Base-by-base conservation (phyloP, 192 early-diverging fungal species). In the Backusella parvicylindrica region DNA sequence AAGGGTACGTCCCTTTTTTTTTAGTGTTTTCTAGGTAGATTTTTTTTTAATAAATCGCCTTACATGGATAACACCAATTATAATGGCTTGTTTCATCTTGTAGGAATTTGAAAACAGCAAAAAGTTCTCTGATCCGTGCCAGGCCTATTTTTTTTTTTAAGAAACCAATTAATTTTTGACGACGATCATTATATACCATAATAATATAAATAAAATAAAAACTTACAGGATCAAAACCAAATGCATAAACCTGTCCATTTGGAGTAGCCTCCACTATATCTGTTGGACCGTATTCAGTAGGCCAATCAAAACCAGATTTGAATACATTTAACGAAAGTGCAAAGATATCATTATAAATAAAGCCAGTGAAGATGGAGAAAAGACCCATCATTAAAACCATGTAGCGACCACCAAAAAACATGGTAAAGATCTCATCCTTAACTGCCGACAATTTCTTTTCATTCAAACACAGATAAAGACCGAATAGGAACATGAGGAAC, bases 11-110 rank as follows among this genome's bases (percentile, higher is more conserved):
- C 0, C 28, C 26, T 15, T 38, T n/a, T 69, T 26, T 32, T 28
- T 26, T 28, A 37, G 6, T 41, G 6, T 16, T n/a, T 26, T 28
- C 33, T 5, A 9, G 18, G 43, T 40, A 69, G 15, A 50, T 13
- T 41, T 12, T 13, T 41, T 41, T 41, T 41, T 21, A 9, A 23
- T 21, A 21, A 50, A 50, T 28, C 9, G 11, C 3, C 68, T 43
- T 70, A 70, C 68, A 69, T 99, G 98, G 75, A 97, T 88, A 30
- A 98, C 95, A 71, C 98, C 98, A 43, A 99, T 74, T 68, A 99
- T 89, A 76, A 99, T 91, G 12, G 96, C 93, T 92, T 95, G 93
- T 84, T 99, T 99, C 98, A 99, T 99, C 88, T 99, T 99, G 89
- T 99, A 99, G 67, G 98, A 98, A 86, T 99, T 99, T 64, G 91